Percentiles rank a stretch among this genome's conserved stretches.
Evolutionary conservation across 768 basidiomycete genomes (phyloP).

Genomic region (Hydnomerulius pinastri): DNA sequence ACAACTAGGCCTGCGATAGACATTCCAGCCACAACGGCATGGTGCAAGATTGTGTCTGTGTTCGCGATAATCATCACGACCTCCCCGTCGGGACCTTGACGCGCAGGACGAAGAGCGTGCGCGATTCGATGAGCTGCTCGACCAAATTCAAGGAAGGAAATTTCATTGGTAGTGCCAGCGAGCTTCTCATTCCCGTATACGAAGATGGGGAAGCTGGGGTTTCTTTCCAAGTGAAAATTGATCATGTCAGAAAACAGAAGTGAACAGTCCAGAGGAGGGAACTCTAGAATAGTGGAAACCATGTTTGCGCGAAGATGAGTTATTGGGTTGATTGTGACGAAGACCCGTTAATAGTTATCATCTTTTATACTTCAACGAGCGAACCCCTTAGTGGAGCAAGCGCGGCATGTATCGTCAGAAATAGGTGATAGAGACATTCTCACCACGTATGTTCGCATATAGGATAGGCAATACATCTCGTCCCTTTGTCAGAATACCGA

Average conservation of each 20-base stretch:
- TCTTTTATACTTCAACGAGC: too few relatives aligned
- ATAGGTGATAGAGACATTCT: too few relatives aligned
- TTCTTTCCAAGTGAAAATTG: conserved; percentile 26
- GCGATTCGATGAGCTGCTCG: conserved; percentile 37
- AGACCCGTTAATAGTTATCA: too few relatives aligned
- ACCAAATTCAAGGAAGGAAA: conserved; percentile 30
- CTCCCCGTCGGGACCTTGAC: conserved; percentile 20
- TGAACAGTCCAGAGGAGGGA: conserved; percentile 28
- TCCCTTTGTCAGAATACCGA: too few relatives aligned
- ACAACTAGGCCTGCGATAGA: conserved; percentile 41
- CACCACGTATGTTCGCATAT: too few relatives aligned
- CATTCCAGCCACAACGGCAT: conserved; percentile 35
- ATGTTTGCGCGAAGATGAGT: conserved; percentile 4
- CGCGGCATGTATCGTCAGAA: too few relatives aligned
- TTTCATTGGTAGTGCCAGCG: conserved; percentile 14
- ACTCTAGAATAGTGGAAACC: neutral
- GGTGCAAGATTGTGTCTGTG: conserved; percentile 36
- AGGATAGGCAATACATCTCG: too few relatives aligned
- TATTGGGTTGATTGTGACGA: too few relatives aligned
- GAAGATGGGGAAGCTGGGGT: conserved; percentile 24
- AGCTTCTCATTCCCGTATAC: conserved; percentile 14
- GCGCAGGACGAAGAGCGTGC: conserved; percentile 39
- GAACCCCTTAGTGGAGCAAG: too few relatives aligned
- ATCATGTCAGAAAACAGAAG: conserved; percentile 26
- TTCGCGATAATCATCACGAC: conserved; percentile 26